Base-by-base conservation (phyloP, 768 basidiomycete genomes). In the Lactifluus piperatus region DNA sequence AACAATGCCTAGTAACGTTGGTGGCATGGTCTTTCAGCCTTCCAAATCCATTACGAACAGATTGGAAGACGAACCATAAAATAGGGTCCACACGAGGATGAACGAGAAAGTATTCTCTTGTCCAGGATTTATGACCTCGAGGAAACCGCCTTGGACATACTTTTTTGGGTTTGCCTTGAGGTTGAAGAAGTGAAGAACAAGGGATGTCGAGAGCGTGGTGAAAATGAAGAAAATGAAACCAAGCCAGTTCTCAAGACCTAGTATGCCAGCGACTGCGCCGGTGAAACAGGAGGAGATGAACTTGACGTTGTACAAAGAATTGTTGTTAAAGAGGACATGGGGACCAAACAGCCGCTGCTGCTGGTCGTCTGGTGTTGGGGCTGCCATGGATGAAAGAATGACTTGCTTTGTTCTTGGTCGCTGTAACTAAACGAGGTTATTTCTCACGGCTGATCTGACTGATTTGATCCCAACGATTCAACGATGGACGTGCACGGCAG, bases 41-140 rank as follows among this genome's bases (percentile, higher is more conserved):
- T 53, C 56, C 50, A 44, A 50, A 52, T 30, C 37, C 46, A 60
- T 53, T 27, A 43, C 37, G 39, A 24, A 10, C 36, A 13, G 46
- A 55, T 45, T 36, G 32, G 30, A 32, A 24, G 14, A 73, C 87
- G 59, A 66, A 91, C 90, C 94, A 70, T 90, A 95, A 70, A 94
- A 89, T 56, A 95, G 75, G 36, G 94, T 97, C 94, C 94, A 97
- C 22, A 88, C 86, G 29, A 97, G 80, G 58, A 97, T 80, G 67
- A 94, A 97, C 3, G 91, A 91, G 67, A 92, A 91, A 18, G 86
- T 75, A 64, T 92, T 94, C 71, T 97, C 94, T 72, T 93, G 89
- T 10, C 91, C 91, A 0, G 94, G 86, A 62, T 86, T 91, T 48
- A 85, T 73, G 37, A 95, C 73, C 55, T 88, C 88, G 71, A 77